Conservation (phyloP, 345 rosid genomes). For the Citrus trifoliata region DNA sequence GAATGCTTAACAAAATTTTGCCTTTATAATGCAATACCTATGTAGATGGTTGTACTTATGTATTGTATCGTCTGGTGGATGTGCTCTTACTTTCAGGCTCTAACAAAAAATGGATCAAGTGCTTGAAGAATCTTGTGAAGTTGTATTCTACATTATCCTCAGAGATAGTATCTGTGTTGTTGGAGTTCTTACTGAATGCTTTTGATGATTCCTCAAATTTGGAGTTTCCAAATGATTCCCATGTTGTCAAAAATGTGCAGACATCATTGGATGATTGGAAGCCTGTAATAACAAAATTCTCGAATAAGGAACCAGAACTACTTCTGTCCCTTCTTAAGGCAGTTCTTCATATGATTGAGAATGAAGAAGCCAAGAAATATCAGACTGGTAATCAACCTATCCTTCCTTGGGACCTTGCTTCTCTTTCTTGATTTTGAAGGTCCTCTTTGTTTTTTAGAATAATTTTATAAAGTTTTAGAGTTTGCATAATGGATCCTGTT, state of each 20-base stretch:
- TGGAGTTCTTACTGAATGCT: conserved; percentile 57
- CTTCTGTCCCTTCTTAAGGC: conserved; percentile 62
- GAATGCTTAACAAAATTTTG: background rate
- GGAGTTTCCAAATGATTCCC: conserved; percentile 32
- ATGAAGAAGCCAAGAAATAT: conserved; percentile 37
- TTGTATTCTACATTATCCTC: conserved; percentile 66
- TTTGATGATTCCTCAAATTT: conserved; percentile 44
- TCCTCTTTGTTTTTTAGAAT: background rate
- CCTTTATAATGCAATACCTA: background rate
- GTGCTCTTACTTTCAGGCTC: conserved; percentile 48
- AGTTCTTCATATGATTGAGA: conserved; percentile 52
- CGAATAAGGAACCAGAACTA: conserved; percentile 72
- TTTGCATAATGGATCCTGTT: background rate
- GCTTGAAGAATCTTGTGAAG: conserved; percentile 50
- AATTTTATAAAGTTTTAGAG: background rate
- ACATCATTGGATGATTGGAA: conserved; percentile 60
- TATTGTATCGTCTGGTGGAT: conserved; percentile 9
- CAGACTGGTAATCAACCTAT: conserved; percentile 41
- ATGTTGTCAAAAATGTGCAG: conserved; percentile 28
- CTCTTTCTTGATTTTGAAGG: background rate
- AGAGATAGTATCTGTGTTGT: conserved; percentile 64
- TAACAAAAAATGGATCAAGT: conserved; percentile 48
- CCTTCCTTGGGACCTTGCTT: background rate
- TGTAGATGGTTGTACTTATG: conserved; percentile 1
- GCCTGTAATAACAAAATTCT: conserved; percentile 50